Evolutionary conservation across 176 grass and related monocot species (phyloP), one percentile per base, ranked within the genome.

Genomic region (Triticum turgidum): DNA sequence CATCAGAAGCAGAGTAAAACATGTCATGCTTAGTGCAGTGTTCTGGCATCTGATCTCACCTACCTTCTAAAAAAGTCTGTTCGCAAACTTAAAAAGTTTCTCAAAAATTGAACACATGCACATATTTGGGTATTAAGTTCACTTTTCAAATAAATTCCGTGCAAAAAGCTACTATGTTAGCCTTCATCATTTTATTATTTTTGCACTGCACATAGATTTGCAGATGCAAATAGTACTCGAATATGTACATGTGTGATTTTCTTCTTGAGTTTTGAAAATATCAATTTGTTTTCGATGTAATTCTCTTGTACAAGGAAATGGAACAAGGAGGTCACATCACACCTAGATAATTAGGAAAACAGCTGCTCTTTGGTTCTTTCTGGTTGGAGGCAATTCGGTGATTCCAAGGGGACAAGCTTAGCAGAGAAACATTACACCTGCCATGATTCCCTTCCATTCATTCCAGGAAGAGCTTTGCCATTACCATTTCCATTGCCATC

Each of bases 371-470:
- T 54, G 32, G 73, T 76, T 56, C 27, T 56, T 77, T 54, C 27
- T 77, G 30, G 73, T 77, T 77, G 73, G 73, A 56, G 27, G 54
- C 22, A 29, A 13, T 32, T 76, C 14, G 45, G 73, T 77, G 73
- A 77, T 54, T 77, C 45, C 73, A 56, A 77, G 73, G 73, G 21
- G 30, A 21, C 27, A 54, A 56, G 45, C 29, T 77, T 77, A 49
- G 49, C 73, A 17, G 7, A 54, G 73, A 15, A 76, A 56, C 73
- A 77, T 77, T 47, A 77, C 29, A 52, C 25, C 45, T 56, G 33
- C 47, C 73, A 56, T 76, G 73, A 77, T 56, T 77, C 47, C 45
- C 30, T 77, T 77, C 73, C 73, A 77, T 77, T 56, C 25, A 77
- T 77, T 77, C 76, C 33, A 61, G 11, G 51, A 59, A 61, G 51